Evolutionary conservation across 1,284 basidiomycete species (phyloP).

Genomic region (Moesziomyces aphidis): DNA sequence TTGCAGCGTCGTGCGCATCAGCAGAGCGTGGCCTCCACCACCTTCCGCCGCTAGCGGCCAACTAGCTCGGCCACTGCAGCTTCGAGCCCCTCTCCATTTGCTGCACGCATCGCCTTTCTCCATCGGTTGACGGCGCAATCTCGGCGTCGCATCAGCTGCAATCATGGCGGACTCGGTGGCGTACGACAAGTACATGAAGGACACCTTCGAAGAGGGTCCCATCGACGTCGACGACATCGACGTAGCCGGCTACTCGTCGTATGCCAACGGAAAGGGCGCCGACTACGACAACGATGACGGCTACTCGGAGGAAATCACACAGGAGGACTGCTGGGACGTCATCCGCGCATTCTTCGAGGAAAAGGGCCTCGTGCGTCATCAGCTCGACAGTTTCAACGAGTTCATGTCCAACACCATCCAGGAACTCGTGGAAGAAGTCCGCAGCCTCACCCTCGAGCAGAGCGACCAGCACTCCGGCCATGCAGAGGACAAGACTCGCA

Average conservation of each 20-base stretch:
- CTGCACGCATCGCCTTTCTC: background rate
- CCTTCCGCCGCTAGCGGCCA: constrained; percentile 2
- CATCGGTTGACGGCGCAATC: constrained; percentile 6
- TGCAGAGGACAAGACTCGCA: constrained; percentile 74
- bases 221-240: constrained; percentile 43
- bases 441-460: constrained; percentile 93
- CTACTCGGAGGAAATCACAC: constrained; percentile 62
- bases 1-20: constrained; percentile 9
- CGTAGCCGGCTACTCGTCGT: constrained; percentile 29
- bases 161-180: constrained; percentile 49
- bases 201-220: constrained; percentile 43
- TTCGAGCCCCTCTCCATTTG: background rate
- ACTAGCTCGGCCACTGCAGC: constrained; percentile 2
- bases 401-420: constrained; percentile 99
- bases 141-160: constrained; percentile 16
- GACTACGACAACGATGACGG: constrained; percentile 51
- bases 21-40: constrained; percentile 1
- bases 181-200: constrained; percentile 59
- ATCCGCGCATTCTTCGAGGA: constrained; percentile 97
- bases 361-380: constrained; percentile 96
- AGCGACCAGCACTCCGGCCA: constrained; percentile 87
- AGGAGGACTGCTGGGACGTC: constrained; percentile 67
- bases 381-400: constrained; percentile 98
- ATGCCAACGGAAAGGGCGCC: constrained; percentile 28
- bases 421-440: constrained; percentile 95